Percentiles rank a stretch among this genome's conserved stretches.
Conservation (phyloP, 345 rosid genomes). For the Passiflora organensis region DNA sequence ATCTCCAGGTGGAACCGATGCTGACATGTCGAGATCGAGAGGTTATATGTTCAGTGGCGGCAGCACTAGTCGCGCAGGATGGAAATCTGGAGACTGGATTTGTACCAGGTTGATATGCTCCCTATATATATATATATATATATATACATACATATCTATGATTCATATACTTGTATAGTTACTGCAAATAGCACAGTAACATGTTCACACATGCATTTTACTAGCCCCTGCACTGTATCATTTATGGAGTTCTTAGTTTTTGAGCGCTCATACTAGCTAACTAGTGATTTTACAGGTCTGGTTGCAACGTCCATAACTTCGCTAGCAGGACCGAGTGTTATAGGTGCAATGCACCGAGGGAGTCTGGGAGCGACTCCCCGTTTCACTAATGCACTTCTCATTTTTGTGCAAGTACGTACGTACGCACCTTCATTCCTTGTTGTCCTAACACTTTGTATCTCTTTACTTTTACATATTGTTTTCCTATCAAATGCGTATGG, state of each 20-base stretch:
- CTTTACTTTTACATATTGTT: too few species aligned
- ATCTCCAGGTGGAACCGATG: conserved; percentile 30
- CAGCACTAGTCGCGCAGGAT: conserved; percentile 47
- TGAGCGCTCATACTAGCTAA: too few species aligned
- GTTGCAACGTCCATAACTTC: conserved; percentile 88
- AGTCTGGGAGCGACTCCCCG: conserved; percentile 18
- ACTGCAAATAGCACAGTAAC: too few species aligned
- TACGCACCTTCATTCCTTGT: too few species aligned
- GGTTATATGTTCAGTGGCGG: conserved; percentile 32
- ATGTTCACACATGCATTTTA: too few species aligned
- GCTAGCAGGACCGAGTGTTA: conserved; percentile 91
- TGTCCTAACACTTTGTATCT: too few species aligned
- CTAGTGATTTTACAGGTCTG: conserved; percentile 36
- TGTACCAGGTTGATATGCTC: conserved; percentile 63
- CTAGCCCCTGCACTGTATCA: too few species aligned
- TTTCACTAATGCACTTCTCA: neutral
- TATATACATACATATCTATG: too few species aligned
- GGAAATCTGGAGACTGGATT: conserved; percentile 95
- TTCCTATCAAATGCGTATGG: too few species aligned
- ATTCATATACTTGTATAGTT: too few species aligned
- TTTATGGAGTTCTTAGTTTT: too few species aligned
- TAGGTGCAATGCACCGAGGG: conserved; percentile 88
- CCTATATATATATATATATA: neutral
- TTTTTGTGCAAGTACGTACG: conserved; percentile 2
- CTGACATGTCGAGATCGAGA: conserved; percentile 45